Evolutionary conservation across 208 protist genomes (phyloP).

Genomic region (Trypanosoma melophagium): DNA sequence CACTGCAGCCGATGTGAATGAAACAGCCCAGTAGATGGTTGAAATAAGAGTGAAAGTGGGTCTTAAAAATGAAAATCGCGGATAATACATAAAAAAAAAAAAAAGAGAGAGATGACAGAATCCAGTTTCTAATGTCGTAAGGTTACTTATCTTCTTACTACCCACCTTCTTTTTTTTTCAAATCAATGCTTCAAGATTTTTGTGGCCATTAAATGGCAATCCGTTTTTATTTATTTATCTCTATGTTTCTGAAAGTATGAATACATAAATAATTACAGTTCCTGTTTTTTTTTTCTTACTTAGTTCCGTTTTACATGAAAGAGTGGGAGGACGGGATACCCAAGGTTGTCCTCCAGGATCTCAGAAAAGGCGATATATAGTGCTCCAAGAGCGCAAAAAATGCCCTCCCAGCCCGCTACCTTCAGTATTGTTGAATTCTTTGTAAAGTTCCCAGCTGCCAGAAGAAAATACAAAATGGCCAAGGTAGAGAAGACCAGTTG

Average conservation of each 20-base stretch:
- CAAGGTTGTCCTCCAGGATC: conserved; percentile 14
- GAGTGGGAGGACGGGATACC: conserved; percentile 10
- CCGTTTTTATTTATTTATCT: background rate
- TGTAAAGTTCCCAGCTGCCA: background rate
- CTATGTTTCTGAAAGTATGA: background rate
- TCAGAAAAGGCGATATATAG: conserved; percentile 16
- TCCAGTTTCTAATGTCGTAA: too few species aligned
- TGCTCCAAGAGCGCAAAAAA: background rate
- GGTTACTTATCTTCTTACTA: background rate
- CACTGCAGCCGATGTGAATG: too few species aligned
- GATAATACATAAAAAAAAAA: too few species aligned
- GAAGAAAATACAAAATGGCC: background rate
- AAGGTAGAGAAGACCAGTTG: conserved; percentile 2
- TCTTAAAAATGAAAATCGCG: too few species aligned
- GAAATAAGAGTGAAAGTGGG: too few species aligned
- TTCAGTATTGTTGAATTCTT: background rate
- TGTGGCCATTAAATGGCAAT: background rate
- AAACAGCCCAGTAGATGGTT: too few species aligned
- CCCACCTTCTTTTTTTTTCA: background rate
- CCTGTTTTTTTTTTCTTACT: background rate
- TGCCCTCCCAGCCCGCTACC: background rate
- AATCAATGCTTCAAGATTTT: background rate
- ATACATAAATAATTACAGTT: background rate
- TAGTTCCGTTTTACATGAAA: conserved; percentile 1
- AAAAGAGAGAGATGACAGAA: too few species aligned